Conservation (phyloP, 2,329 filamentous ascomycete species). For the Sporothrix brasiliensis region DNA sequence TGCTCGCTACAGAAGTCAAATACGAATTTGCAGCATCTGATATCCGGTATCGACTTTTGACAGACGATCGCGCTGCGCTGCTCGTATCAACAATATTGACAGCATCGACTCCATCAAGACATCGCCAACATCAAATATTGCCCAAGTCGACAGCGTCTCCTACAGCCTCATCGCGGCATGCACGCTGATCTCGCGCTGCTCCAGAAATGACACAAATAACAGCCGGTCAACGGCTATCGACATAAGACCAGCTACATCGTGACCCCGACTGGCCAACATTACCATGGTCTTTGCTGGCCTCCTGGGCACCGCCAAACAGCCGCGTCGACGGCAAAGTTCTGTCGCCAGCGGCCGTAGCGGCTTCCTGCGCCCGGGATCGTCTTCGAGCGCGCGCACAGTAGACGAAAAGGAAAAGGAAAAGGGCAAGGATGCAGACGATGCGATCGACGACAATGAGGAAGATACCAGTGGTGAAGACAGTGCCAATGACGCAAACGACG, state of each 20-base stretch:
- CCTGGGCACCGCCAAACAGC: constrained; percentile 19
- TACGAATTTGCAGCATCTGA: constrained; percentile 15
- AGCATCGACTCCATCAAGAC: neutral
- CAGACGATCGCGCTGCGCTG: neutral
- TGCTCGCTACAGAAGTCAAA: constrained; percentile 8
- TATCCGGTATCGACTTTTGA: neutral
- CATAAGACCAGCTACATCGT: constrained; percentile 14
- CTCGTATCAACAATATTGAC: neutral
- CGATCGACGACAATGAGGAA: constrained; percentile 2
- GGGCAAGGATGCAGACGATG: neutral
- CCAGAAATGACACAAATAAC: constrained; percentile 29
- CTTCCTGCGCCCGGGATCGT: constrained; percentile 36
- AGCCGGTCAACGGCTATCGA: constrained; percentile 28
- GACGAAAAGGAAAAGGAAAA: constrained; percentile 18
- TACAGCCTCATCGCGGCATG: neutral
- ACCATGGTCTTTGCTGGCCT: constrained; percentile 30
- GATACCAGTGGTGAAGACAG: neutral
- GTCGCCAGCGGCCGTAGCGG: constrained; percentile 39
- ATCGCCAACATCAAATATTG: neutral
- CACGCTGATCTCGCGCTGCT: neutral
- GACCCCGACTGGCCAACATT: neutral
- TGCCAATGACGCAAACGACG: constrained; percentile 5
- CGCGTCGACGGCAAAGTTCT: constrained; percentile 40
- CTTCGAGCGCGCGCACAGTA: constrained; percentile 12
- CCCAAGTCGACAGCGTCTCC: neutral